Evolutionary conservation across 345 rosid genomes (phyloP), one percentile per base, ranked within the genome.

Genomic region (Salix udensis): DNA sequence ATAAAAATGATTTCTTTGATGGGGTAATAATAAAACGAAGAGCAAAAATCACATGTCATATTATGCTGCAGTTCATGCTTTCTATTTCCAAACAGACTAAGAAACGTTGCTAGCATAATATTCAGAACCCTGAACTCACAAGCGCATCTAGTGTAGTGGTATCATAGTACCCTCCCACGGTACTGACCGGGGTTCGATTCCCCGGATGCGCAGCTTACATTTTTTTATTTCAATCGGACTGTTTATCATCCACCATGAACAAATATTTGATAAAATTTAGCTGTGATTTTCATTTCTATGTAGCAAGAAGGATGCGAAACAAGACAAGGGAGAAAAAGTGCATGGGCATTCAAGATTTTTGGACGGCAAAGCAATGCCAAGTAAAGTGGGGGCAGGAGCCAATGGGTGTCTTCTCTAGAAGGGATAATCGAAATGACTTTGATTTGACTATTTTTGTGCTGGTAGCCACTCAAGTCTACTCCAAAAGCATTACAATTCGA

Each of bases 141-240:
- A 2, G 65, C 96, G 94, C 96, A 91, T 89, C 89, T 88, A 76
- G 94, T 94, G 97, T 92, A 87, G 97, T 88, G 94, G 97, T 92
- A 88, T 89, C 96, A 91, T 91, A 88, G 92, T 88, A 90, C 97
- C 97, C 98, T 91, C 97, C 96, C 97, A 91, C 92, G 96, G 96
- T 90, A 86, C 91, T 89, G 91, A 89, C 92, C 91, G 81, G 91
- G 92, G 98, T 90, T 91, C 91, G 96, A 91, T 89, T 90, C 94
- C 95, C 92, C 81, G 94, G 92, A 89, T 90, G 91, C 91, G 94
- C 91, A 91, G n/a, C n/a, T n/a, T n/a, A n/a, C n/a, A 2, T 2
- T 30, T 30, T 30, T 30, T 30, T 2, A 42, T 68, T 19, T 0
- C 61, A 55, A 40, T 10, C 12, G 44, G 44, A 40, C 0, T 40